Evolutionary conservation across 2,329 filamentous ascomycete genomes (phyloP), one percentile per base, ranked within the genome.

Genomic region (Tolypocladium album): DNA sequence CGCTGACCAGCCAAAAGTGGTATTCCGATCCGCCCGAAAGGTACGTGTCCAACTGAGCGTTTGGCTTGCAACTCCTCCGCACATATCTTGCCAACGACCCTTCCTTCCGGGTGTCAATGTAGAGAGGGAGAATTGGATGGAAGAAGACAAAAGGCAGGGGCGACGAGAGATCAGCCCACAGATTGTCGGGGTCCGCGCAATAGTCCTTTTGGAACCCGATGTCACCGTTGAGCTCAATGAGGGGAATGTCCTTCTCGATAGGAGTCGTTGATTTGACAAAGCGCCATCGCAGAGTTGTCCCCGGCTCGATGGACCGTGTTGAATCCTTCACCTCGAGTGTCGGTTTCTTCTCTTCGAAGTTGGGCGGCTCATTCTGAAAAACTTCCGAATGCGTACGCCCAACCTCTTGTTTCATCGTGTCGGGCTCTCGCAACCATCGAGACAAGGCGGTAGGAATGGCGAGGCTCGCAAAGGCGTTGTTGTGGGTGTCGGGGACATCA

Each of bases 1-100:
- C 90, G 67, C 91, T 92, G 61, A 96, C 85, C 64, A 97, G 87
- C 83, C 93, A 97, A 72, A 97, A 96, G 70, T 94, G 90, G 69
- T 93, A 96, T 64, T 93, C 88, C 1, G 86, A 87, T 4, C 83
- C 82, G 55, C 86, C 87, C 1, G 90, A 90, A 56, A 97, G 83
- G 65, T 92, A 89, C 0, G 92, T 95, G 70, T 94, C 92, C 67
- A 97, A 79, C 39, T 84, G 82, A n/a, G 94, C 85, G 69, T 97
- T 99, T 1, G 94, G 90, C 62, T 84, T 86, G 76, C 94, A 99
- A 68, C 94, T 97, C 65, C 93, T 85, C 60, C 94, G 86, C n/a
- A 95, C 86, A 70, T 94, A 97, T 53, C 94, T 89, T 60, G 94
- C 86, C 42, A 86, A 78, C 5, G 90, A 96, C 27, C 93, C 94